A percentile compares a stretch with the other conserved stretches of the same genome.
Conservation (phyloP, 2,329 filamentous ascomycete species). For the Camillea tinctor region DNA sequence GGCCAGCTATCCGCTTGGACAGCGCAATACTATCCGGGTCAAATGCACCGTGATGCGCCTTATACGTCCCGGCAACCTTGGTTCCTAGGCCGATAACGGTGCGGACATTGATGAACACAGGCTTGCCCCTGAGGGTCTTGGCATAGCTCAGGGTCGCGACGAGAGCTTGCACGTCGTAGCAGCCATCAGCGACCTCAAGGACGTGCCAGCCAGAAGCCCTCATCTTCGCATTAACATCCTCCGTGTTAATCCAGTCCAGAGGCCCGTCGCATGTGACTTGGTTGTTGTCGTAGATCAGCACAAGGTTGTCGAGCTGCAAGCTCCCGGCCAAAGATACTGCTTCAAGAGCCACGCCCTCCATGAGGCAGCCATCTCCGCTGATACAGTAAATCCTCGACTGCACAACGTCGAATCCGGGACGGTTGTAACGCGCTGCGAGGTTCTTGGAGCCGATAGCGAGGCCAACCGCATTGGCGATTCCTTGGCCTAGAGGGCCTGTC, state of each 20-base stretch:
- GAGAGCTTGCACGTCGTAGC: conserved; percentile 46
- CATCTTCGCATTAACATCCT: conserved; percentile 57
- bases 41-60: conserved; percentile 58
- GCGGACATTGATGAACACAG: conserved; percentile 56
- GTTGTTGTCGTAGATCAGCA: conserved; percentile 58
- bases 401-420: conserved; percentile 46
- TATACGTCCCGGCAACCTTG: conserved; percentile 44
- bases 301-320: conserved; percentile 50
- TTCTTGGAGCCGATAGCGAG: conserved; percentile 55
- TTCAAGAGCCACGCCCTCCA: conserved; percentile 55
- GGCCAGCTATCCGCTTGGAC: conserved; percentile 51
- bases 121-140: conserved; percentile 41
- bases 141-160: conserved; percentile 44
- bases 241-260: conserved; percentile 41
- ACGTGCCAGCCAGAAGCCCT: conserved; percentile 51
- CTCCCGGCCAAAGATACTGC: conserved; percentile 54
- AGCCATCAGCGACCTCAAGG: conserved; percentile 49
- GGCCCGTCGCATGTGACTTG: conserved; percentile 56
- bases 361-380: conserved; percentile 54
- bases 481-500: conserved; percentile 56
- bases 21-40: conserved; percentile 50
- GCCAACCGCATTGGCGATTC: conserved; percentile 56
- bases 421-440: conserved; percentile 50
- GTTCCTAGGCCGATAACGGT: conserved; percentile 56
- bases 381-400: conserved; percentile 53